phyloP scores from a whole-genome alignment of 768 basidiomycete species.

The Calocybe cyanea region DNA sequence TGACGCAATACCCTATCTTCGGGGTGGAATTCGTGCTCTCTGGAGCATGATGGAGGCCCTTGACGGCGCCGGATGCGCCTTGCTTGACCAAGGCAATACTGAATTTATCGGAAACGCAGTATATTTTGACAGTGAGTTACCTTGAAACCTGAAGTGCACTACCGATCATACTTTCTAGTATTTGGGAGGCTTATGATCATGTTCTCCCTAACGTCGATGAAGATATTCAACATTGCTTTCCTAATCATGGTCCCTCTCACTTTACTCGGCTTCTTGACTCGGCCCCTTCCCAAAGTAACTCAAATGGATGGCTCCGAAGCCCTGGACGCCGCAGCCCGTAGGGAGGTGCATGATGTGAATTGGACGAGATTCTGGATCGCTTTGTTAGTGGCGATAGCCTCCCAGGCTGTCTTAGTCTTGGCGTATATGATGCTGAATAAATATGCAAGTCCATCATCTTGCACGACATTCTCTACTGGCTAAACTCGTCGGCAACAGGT shows the following conservation, averaged over 20 bases:
- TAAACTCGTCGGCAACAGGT: conserved; percentile 36
- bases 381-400: conserved; percentile 37
- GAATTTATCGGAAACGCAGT: conserved; percentile 34
- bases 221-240: conserved; percentile 54
- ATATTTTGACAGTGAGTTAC: conserved; percentile 68
- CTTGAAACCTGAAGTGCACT: too few relatives aligned
- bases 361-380: conserved; percentile 66
- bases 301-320: conserved; percentile 1
- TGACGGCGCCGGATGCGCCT: conserved; percentile 46
- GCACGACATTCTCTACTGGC: background rate
- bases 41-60: conserved; percentile 80
- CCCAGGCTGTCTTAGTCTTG: conserved; percentile 46
- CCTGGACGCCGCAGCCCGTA: conserved; percentile 1
- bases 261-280: conserved; percentile 35
- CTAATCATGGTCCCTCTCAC: conserved; percentile 63
- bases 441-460: conserved; percentile 43
- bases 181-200: conserved; percentile 53
- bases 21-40: conserved; percentile 47
- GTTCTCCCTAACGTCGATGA: conserved; percentile 47
- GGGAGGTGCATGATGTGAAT: conserved; percentile 12
- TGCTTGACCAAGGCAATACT: conserved; percentile 44
- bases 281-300: conserved; percentile 17
- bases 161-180: conserved; percentile 34
- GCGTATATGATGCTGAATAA: conserved; percentile 55
- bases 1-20: conserved; percentile 60